A percentile compares a stretch with the other conserved stretches of the same genome.
phyloP scores from a whole-genome alignment of 169 alveolate species.

The Plasmodium coatneyi region DNA sequence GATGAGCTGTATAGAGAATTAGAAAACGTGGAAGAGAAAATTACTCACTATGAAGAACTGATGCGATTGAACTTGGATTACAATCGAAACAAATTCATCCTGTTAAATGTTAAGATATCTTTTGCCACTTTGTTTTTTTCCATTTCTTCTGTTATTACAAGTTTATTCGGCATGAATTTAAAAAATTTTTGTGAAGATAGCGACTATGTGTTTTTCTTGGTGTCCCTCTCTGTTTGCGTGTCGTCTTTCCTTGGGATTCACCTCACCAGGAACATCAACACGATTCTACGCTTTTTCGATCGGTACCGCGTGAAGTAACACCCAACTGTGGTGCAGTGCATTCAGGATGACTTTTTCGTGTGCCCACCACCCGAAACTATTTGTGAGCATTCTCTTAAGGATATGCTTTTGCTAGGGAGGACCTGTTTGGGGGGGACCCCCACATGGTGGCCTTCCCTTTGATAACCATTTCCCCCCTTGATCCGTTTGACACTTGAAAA shows the following conservation, averaged over 20 bases:
- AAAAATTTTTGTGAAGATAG: conserved; percentile 47
- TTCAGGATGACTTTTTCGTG: no score
- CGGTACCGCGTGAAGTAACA: background rate
- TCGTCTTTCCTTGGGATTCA: conserved; percentile 41
- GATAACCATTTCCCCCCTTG: background rate
- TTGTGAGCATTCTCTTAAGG: no score
- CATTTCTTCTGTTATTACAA: conserved; percentile 42
- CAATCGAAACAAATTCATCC: conserved; percentile 59
- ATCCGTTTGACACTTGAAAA: background rate
- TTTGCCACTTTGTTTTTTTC: conserved; percentile 56
- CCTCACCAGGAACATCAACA: conserved; percentile 38
- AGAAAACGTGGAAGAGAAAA: conserved; percentile 66
- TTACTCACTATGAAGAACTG: conserved; percentile 70
- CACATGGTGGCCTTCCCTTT: no score
- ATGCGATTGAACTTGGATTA: conserved; percentile 56
- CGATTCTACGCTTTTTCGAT: conserved; percentile 31
- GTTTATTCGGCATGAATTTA: conserved; percentile 60
- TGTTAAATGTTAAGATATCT: conserved; percentile 52
- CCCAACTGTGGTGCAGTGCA: background rate
- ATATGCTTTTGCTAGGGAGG: no score
- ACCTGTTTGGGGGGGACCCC: background rate
- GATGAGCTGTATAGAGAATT: conserved; percentile 47
- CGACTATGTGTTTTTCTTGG: conserved; percentile 37
- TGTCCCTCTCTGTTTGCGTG: conserved; percentile 16
- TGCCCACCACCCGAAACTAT: no score